Evolutionary conservation across 345 rosid genomes (phyloP).

Genomic region (Passiflora organensis): DNA sequence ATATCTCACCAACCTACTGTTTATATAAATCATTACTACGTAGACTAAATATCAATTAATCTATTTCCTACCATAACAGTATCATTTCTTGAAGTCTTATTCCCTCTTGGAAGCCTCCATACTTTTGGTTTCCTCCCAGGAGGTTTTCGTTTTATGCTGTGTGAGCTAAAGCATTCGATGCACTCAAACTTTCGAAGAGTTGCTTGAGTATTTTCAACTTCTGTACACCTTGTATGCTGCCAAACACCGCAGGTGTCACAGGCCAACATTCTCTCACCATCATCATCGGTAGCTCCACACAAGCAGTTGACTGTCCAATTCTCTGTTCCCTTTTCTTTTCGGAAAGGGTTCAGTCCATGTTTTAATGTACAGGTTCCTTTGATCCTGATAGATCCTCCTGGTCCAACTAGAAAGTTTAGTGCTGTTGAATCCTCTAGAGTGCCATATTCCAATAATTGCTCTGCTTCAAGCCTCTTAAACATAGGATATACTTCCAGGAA

Average conservation of each 20-base stretch:
- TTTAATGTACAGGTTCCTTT: slow-evolving; percentile 53
- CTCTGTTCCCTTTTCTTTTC: slow-evolving; percentile 59
- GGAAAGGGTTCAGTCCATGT: slow-evolving; percentile 42
- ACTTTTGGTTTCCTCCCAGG: too few species aligned
- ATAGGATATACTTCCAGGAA: too few species aligned
- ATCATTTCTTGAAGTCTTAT: background rate
- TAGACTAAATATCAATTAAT: background rate
- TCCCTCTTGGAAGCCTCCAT: slow-evolving; percentile 5
- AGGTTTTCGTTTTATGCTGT: background rate
- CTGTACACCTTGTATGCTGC: slow-evolving; percentile 73
- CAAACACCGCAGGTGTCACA: slow-evolving; percentile 67
- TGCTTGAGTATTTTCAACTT: slow-evolving; percentile 42
- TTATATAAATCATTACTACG: background rate
- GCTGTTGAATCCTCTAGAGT: too few species aligned
- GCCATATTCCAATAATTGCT: too few species aligned
- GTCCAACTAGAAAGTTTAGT: too few species aligned
- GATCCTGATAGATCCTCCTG: too few species aligned
- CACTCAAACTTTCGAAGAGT: slow-evolving; percentile 34
- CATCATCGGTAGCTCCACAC: slow-evolving; percentile 25
- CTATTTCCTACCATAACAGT: background rate
- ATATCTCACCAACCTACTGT: background rate
- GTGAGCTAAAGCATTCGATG: too few species aligned
- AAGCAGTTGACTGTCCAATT: slow-evolving; percentile 49
- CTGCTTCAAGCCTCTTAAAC: too few species aligned
- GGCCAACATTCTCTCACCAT: slow-evolving; percentile 71